Evolutionary conservation across 1,139 yeast species (phyloP), one percentile per base, ranked within the genome.

Genomic region (Blastobotrys serpentis): DNA sequence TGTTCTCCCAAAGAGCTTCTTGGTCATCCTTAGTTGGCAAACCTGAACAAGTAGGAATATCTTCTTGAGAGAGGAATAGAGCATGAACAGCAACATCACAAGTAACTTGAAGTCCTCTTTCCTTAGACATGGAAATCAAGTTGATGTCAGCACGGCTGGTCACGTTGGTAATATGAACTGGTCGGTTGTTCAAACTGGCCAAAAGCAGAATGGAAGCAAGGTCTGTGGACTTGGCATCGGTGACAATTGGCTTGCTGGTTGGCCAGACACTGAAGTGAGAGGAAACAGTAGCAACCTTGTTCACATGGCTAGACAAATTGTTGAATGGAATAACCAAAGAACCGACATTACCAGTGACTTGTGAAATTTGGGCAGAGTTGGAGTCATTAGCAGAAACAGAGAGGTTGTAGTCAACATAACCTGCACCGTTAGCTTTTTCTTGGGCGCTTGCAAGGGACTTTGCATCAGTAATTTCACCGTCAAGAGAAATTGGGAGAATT

Each of bases 201-300:
- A 92, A 75, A 64, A 92, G 77, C 65, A 92, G 74, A 47, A 90
- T 85, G 4, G 96, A 86, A 17, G 98, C 98, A 63, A 92, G 76
- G 63, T 88, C 94, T 41, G 97, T 86, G 23, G 94, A 82, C 67
- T 81, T 83, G 43, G 98, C 97, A 70, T 92, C 97, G 43, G 96
- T 88, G 57, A 90, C 78, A 56, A 92, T 86, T 54, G 95, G 94
- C 73, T 88, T 89, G 63, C 71, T 70, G 48, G 76, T 74, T 48
- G 96, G 96, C 97, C 97, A 90, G 41, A 81, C 72, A 55, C 83
- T 79, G 60, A 89, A 83, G 61, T 88, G 94, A 37, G 85, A 77
- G 34, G 95, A 81, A 43, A 88, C 83, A 29, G 85, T 75, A 19
- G 90, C 78, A 47, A 90, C 87, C 63, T 84, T 84, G 58, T 79